Percentiles rank a stretch among this genome's conserved stretches.
These are phyloP conservation scores for Cutaneotrichosporon cutaneum DNA, from an alignment of 1,284 basidiomycete species.

Conservation along the genomic window DNA sequence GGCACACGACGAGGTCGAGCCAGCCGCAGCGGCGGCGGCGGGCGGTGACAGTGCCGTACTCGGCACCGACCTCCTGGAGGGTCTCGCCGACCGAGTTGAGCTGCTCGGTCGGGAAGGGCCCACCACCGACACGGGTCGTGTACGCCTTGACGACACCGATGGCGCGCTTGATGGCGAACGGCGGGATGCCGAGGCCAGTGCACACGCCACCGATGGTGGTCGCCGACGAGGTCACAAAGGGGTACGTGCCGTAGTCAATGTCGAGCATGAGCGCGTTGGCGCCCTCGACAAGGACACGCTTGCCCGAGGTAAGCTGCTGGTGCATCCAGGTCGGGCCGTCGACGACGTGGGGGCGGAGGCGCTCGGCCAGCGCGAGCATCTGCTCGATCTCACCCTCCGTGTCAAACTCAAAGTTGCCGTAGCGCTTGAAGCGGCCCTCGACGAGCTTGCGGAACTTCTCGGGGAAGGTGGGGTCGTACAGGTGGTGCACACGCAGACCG, in stretches of 20 bases:
- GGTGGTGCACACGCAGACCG: constrained; percentile 91
- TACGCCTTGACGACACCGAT: constrained; percentile 97
- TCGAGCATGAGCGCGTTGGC: constrained; percentile 99
- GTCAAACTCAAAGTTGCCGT: constrained; percentile 97
- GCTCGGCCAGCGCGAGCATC: constrained; percentile 85
- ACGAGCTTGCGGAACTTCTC: constrained; percentile 92
- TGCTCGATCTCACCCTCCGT: constrained; percentile 93
- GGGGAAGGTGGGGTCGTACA: constrained; percentile 88
- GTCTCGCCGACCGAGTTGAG: constrained; percentile 81
- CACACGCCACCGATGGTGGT: constrained; percentile 91
- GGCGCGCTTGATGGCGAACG: constrained; percentile 75
- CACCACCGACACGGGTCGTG: constrained; percentile 94
- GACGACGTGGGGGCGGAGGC: constrained; percentile 82
- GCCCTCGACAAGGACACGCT: constrained; percentile 88
- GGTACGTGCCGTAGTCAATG: constrained; percentile 96
- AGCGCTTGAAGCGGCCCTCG: constrained; percentile 96
- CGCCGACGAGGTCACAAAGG: constrained; percentile 91
- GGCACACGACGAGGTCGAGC: constrained; percentile 94
- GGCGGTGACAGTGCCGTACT: constrained; percentile 91
- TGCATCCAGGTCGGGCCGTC: constrained; percentile 30
- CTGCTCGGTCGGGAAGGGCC: constrained; percentile 96
- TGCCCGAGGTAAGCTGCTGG: constrained; percentile 64
- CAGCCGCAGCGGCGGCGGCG: constrained; percentile 90
- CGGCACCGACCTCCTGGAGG: constrained; percentile 88
- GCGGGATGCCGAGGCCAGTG: constrained; percentile 93